A percentile compares a stretch with the other conserved stretches of the same genome.
These are phyloP conservation scores for Petunia axillaris DNA, from an alignment of 257 asterid species.

Conservation along the genomic window DNA sequence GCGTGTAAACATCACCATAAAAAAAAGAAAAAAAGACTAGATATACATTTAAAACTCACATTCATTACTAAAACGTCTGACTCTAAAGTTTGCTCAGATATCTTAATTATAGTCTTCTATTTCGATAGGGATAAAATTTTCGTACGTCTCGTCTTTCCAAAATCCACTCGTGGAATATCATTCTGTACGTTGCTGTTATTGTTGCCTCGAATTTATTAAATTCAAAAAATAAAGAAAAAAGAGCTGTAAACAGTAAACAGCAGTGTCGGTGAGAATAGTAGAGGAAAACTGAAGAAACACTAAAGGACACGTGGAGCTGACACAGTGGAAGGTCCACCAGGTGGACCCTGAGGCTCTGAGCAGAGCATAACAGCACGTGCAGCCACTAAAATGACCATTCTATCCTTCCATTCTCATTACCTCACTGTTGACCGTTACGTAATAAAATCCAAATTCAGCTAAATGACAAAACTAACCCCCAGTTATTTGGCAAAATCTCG, in stretches of 20 bases:
- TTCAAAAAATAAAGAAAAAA: no score
- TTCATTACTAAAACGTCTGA: no score
- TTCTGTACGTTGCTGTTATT: no score
- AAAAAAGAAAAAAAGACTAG: no score
- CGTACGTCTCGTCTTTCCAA: no score
- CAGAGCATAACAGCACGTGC: constrained; percentile 53
- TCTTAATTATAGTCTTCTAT: no score
- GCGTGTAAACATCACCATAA: no score
- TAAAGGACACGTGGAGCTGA: constrained; percentile 11
- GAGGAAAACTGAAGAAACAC: neutral
- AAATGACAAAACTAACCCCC: constrained; percentile 39
- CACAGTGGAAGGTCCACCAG: constrained; percentile 20
- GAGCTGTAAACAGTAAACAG: constrained; percentile 25
- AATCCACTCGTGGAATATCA: no score
- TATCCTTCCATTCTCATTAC: constrained; percentile 19
- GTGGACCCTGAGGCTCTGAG: constrained; percentile 31
- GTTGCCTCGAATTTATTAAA: no score
- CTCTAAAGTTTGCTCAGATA: no score
- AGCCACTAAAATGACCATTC: constrained; percentile 23
- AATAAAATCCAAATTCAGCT: neutral
- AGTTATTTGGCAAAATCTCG: constrained; percentile 19
- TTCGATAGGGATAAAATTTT: no score
- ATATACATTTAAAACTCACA: no score
- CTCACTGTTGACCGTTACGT: constrained; percentile 7
- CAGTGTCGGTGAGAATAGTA: constrained; percentile 54